These are phyloP conservation scores for Stentor coeruleus DNA, from an alignment of 73 alveolate genomes.

Conservation along the genomic window DNA sequence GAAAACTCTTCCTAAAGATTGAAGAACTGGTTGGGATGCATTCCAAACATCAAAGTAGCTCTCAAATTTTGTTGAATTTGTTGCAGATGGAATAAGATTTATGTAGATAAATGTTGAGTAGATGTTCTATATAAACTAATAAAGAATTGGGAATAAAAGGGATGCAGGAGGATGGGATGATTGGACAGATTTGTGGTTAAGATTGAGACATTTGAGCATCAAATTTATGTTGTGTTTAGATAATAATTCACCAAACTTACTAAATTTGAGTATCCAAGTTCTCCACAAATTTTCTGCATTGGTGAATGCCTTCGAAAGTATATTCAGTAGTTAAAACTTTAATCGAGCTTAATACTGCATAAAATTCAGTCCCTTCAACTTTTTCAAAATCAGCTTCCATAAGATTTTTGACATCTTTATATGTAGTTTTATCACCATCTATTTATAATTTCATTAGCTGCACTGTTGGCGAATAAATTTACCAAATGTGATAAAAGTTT, in stretches of 20 bases:
- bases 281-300: slow-evolving; percentile 20
- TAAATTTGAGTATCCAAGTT: slow-evolving; percentile 29
- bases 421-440: no score
- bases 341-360: neutral
- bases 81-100: no score
- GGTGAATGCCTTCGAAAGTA: neutral
- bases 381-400: neutral
- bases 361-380: slow-evolving; percentile 13
- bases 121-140: no score
- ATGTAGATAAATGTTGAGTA: no score
- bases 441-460: slow-evolving; percentile 25
- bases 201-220: no score
- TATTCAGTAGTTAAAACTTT: neutral
- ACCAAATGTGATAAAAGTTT: slow-evolving; percentile 63
- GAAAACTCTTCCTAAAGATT: neutral
- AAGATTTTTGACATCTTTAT: slow-evolving; percentile 6
- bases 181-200: no score
- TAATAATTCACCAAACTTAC: neutral
- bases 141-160: no score
- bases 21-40: neutral
- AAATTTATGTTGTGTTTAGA: slow-evolving; percentile 19
- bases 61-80: no score
- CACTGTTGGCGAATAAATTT: slow-evolving; percentile 59
- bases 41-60: neutral
- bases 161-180: no score